Evolutionary conservation across 352 stramenopile genomes (phyloP).

Genomic region (Phytophthora colocasiae): DNA sequence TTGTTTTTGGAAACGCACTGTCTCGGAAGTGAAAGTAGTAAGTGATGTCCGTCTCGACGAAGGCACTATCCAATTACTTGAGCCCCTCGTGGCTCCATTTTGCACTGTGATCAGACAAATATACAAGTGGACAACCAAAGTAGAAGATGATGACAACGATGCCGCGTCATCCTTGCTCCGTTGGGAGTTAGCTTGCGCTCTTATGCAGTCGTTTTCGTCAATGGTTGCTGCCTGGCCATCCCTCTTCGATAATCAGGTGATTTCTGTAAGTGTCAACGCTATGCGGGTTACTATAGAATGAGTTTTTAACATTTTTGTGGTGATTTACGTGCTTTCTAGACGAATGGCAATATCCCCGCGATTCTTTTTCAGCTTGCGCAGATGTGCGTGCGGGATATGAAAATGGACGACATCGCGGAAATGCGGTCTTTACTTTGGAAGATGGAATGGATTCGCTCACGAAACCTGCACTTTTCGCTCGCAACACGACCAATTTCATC

Average conservation of each 20-base stretch:
- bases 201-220: conserved; percentile 61
- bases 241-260: conserved; percentile 71
- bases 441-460: conserved; percentile 57
- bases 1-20: conserved; percentile 31
- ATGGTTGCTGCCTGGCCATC: conserved; percentile 56
- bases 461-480: conserved; percentile 49
- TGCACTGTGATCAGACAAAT: conserved; percentile 50
- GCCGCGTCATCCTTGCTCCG: conserved; percentile 29
- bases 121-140: conserved; percentile 42
- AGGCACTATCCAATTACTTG: conserved; percentile 36
- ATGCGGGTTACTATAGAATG: not conserved
- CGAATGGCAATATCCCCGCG: conserved; percentile 63
- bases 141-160: conserved; percentile 14
- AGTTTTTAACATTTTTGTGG: conserved; percentile 3
- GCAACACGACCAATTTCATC: conserved; percentile 56
- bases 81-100: conserved; percentile 45
- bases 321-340: conserved; percentile 28
- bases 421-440: conserved; percentile 44
- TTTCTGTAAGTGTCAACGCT: conserved; percentile 43
- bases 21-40: conserved; percentile 36
- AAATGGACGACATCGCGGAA: conserved; percentile 45
- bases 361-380: conserved; percentile 75
- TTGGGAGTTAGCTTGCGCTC: conserved; percentile 59
- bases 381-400: conserved; percentile 49
- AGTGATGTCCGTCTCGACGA: conserved; percentile 37